phyloP scores from a whole-genome alignment of 352 stramenopile species.

The Globisporangium okanoganense region DNA sequence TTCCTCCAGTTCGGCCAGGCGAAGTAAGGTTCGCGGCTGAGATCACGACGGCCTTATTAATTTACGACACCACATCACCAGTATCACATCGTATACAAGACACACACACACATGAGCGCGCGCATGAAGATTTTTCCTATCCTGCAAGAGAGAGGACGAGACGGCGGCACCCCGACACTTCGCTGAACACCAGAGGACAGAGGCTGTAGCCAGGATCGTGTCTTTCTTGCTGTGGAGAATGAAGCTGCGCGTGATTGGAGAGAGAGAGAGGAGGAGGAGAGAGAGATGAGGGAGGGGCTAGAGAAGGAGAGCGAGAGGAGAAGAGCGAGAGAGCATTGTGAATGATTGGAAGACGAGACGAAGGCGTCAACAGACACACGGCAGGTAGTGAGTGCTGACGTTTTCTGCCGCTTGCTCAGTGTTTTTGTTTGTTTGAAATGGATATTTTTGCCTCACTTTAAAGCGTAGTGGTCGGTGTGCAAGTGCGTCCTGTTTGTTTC shows the following conservation, averaged over 20 bases:
- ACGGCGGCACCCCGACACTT: background rate
- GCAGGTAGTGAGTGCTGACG: background rate
- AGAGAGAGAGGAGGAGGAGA: background rate
- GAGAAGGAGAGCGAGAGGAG: background rate
- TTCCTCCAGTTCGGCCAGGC: constrained; percentile 52
- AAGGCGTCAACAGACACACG: background rate
- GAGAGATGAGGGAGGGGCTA: background rate
- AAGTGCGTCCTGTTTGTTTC: background rate
- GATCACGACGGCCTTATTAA: background rate
- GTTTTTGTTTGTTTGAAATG: constrained; percentile 10
- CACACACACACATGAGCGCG: background rate
- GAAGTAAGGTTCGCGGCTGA: constrained; percentile 8
- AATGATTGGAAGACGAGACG: background rate
- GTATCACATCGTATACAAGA: background rate
- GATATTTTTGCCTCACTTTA: constrained; percentile 2
- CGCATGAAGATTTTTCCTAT: background rate
- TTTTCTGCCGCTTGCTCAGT: background rate
- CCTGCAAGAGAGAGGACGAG: constrained; percentile 1
- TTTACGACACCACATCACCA: constrained; percentile 11
- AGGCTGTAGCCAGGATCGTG: background rate
- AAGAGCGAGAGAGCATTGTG: background rate
- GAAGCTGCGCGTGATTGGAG: background rate
- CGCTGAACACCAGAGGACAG: background rate
- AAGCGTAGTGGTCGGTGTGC: background rate
- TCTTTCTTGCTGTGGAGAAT: background rate